Conservation (phyloP, 163 green algal genomes). For the Scenedesmus sp. region DNA sequence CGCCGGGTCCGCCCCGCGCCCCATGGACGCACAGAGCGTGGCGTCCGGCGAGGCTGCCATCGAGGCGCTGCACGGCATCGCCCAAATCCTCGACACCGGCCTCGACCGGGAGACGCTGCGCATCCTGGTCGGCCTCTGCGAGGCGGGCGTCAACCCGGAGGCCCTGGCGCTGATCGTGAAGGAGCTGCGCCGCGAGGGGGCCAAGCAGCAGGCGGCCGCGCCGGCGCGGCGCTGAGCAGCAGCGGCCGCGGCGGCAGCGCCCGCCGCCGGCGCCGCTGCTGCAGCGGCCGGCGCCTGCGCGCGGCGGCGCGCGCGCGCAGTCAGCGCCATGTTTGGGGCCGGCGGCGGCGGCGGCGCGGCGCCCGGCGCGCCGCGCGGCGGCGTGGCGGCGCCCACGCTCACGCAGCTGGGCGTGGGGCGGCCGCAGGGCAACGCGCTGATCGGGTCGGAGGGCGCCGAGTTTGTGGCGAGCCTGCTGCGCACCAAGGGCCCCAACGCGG, state of each 20-base stretch:
- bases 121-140: conserved; percentile 83
- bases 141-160: conserved; percentile 85
- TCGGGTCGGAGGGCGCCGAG: conserved; percentile 42
- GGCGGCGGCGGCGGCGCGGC: not conserved
- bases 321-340: not conserved
- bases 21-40: conserved; percentile 24
- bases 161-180: conserved; percentile 84
- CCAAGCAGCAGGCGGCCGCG: conserved; percentile 58
- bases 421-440: conserved; percentile 46
- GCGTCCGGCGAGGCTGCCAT: conserved; percentile 47
- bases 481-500: conserved; percentile 24
- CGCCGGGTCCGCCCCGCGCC: no score
- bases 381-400: conserved; percentile 12
- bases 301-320: not conserved
- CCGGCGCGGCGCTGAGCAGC: not conserved
- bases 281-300: not conserved
- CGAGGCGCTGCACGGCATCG: conserved; percentile 74
- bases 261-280: no score
- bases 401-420: conserved; percentile 11
- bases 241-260: not conserved
- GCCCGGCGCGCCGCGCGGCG: not conserved
- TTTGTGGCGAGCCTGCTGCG: conserved; percentile 29
- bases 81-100: conserved; percentile 82
- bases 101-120: conserved; percentile 81
- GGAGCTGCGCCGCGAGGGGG: conserved; percentile 75